These are phyloP conservation scores for Trichoderma virens DNA, from an alignment of 495 filamentous ascomycete species.

Conservation along the genomic window DNA sequence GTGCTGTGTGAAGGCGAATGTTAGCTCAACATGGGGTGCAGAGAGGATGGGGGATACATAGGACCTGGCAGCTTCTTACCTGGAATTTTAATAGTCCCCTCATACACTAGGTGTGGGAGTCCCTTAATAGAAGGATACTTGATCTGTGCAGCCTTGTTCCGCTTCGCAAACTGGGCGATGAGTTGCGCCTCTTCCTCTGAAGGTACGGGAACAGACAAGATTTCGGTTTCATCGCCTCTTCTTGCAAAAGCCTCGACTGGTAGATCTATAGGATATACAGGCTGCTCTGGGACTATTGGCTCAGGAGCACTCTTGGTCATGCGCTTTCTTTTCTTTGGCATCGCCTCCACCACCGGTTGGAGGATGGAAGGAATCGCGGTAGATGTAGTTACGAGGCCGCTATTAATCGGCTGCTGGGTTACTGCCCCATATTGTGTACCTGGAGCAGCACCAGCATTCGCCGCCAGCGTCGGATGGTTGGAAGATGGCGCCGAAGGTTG, in stretches of 20 bases:
- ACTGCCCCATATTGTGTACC: background rate
- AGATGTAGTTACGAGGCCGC: background rate
- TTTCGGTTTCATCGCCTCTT: conserved; percentile 6
- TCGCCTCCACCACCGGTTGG: background rate
- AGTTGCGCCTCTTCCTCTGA: conserved; percentile 6
- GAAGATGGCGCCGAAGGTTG: conserved; percentile 29
- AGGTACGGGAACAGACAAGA: background rate
- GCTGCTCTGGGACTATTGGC: conserved; percentile 1
- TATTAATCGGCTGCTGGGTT: background rate
- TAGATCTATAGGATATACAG: background rate
- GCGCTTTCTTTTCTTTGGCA: conserved; percentile 4
- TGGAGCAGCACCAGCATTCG: background rate
- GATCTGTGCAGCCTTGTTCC: conserved; percentile 6
- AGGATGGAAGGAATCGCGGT: background rate
- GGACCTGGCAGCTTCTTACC: background rate
- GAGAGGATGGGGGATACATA: background rate
- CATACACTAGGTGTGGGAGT: background rate
- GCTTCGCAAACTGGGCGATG: conserved; percentile 2
- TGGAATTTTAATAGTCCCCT: conserved; percentile 9
- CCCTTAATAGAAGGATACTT: conserved; percentile 9
- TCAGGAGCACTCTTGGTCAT: background rate
- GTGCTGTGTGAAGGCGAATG: background rate
- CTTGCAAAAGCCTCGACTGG: background rate
- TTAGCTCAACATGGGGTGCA: background rate
- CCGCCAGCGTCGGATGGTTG: background rate